Evolutionary conservation across 192 early-diverging fungal species (phyloP).

Genomic region (Lobulomyces angularis): DNA sequence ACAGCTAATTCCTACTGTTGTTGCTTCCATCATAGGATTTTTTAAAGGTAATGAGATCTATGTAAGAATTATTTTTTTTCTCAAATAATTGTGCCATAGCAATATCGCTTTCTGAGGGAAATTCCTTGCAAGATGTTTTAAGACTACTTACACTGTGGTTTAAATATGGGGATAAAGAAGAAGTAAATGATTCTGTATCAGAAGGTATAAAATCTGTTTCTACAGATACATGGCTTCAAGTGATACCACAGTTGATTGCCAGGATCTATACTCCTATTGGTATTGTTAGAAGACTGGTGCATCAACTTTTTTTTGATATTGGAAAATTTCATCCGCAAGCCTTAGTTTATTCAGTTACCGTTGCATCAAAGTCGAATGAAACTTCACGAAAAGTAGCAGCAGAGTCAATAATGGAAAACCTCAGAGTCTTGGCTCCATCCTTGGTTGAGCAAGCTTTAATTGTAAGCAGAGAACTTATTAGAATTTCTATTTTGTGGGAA

Average conservation of each 20-base stretch:
- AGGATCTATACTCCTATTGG: slow-evolving; percentile 1
- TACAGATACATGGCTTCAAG: slow-evolving; percentile 31
- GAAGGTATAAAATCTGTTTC: slow-evolving; percentile 54
- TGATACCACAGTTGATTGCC: slow-evolving; percentile 8
- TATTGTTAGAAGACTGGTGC: neutral
- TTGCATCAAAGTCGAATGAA: slow-evolving; percentile 2
- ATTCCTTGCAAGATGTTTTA: slow-evolving; percentile 62
- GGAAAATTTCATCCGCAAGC: slow-evolving; percentile 5
- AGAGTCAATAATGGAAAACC: too few species aligned
- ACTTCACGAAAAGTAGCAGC: too few species aligned
- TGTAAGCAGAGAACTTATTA: slow-evolving; percentile 70
- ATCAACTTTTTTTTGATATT: slow-evolving; percentile 1
- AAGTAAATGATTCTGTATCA: slow-evolving; percentile 48
- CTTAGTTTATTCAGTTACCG: slow-evolving; percentile 3
- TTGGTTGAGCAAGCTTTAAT: slow-evolving; percentile 41
- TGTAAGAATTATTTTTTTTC: too few species aligned
- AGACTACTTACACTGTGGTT: slow-evolving; percentile 68
- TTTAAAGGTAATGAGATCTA: slow-evolving; percentile 61
- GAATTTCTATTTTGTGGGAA: slow-evolving; percentile 63
- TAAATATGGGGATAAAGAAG: slow-evolving; percentile 58
- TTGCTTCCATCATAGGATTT: slow-evolving; percentile 64
- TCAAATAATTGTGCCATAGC: too few species aligned
- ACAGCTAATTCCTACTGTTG: too few species aligned
- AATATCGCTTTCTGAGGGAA: slow-evolving; percentile 59
- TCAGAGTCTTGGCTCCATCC: too few species aligned